phyloP scores from a whole-genome alignment of 768 basidiomycete genomes.

The Agrocybe chaxingu region DNA sequence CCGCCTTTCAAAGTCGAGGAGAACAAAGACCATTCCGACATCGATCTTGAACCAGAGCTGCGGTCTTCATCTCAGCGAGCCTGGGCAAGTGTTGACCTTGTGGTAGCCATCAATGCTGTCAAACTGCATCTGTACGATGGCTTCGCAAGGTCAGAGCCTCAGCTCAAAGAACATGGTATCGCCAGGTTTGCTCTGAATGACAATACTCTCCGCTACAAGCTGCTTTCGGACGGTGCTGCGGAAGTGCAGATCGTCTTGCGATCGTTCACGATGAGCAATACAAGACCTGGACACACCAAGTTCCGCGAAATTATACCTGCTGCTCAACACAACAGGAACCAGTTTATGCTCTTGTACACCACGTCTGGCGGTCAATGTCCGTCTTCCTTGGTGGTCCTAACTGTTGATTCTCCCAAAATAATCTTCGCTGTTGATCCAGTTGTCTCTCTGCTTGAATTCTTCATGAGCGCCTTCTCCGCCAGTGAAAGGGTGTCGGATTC shows the following conservation, averaged over 20 bases:
- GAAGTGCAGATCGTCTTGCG: slow-evolving; percentile 87
- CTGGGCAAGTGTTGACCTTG: slow-evolving; percentile 71
- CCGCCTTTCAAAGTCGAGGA: slow-evolving; percentile 7
- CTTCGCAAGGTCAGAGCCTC: slow-evolving; percentile 50
- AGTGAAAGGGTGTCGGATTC: not conserved
- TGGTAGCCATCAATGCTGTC: slow-evolving; percentile 66
- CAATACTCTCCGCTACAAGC: slow-evolving; percentile 76
- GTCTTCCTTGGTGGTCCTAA: slow-evolving; percentile 74
- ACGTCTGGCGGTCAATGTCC: slow-evolving; percentile 56
- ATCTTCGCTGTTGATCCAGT: slow-evolving; percentile 92
- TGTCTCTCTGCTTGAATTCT: slow-evolving; percentile 85
- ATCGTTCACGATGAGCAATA: slow-evolving; percentile 91
- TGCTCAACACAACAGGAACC: slow-evolving; percentile 81
- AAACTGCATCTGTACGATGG: slow-evolving; percentile 85
- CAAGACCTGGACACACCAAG: slow-evolving; percentile 71
- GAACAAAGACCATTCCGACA: slow-evolving; percentile 12
- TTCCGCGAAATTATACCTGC: slow-evolving; percentile 97
- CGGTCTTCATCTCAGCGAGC: slow-evolving; percentile 29
- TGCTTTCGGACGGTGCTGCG: slow-evolving; percentile 76
- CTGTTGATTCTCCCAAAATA: slow-evolving; percentile 88
- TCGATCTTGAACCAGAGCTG: slow-evolving; percentile 62
- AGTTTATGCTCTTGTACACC: slow-evolving; percentile 92
- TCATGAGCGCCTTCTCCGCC: slow-evolving; percentile 51
- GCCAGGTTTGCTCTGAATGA: slow-evolving; percentile 81
- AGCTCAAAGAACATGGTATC: slow-evolving; percentile 77